Conservation (phyloP, 2,329 filamentous ascomycete genomes). For the Nigrospora oryzae region DNA sequence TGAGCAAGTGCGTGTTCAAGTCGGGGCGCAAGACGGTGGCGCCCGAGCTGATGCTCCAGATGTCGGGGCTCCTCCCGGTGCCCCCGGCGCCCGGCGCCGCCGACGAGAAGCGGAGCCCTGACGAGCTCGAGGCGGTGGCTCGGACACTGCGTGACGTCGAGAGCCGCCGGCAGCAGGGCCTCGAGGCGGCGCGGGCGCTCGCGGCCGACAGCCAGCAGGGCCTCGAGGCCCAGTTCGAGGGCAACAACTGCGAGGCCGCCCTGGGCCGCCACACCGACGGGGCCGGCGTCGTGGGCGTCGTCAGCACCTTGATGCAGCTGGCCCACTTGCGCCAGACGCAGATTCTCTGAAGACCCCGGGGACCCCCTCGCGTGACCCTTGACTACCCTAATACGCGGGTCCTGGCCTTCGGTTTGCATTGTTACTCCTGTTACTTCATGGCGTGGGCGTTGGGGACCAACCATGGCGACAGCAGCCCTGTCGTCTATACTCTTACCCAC, state of each 20-base stretch:
- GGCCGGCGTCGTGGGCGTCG: slow-evolving; percentile 21
- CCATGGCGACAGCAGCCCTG: too few species aligned
- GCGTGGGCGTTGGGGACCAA: too few species aligned
- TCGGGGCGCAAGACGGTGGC: slow-evolving; percentile 55
- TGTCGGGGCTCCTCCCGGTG: slow-evolving; percentile 50
- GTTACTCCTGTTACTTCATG: too few species aligned
- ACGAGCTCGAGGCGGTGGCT: slow-evolving; percentile 4
- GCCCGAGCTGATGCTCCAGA: slow-evolving; percentile 51
- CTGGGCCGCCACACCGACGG: slow-evolving; percentile 26
- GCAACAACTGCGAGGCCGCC: slow-evolving; percentile 19
- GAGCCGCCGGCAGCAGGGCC: slow-evolving; percentile 21
- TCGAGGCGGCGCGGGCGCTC: slow-evolving; percentile 21
- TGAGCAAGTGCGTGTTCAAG: slow-evolving; percentile 54
- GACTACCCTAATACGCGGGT: too few species aligned
- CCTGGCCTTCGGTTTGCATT: too few species aligned
- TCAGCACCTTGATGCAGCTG: slow-evolving; percentile 24
- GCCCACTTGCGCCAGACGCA: slow-evolving; percentile 19
- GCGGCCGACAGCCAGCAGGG: slow-evolving; percentile 16
- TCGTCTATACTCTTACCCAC: too few species aligned
- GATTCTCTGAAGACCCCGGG: slow-evolving; percentile 11
- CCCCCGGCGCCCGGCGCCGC: neutral
- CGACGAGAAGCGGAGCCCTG: slow-evolving; percentile 3
- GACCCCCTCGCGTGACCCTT: too few species aligned
- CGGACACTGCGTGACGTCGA: slow-evolving; percentile 21
- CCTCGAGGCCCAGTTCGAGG: slow-evolving; percentile 20